A percentile compares a stretch with the other conserved stretches of the same genome.
These are phyloP conservation scores for Cercospora nicotianae DNA, from an alignment of 2,329 filamentous ascomycete species.

Conservation along the genomic window DNA sequence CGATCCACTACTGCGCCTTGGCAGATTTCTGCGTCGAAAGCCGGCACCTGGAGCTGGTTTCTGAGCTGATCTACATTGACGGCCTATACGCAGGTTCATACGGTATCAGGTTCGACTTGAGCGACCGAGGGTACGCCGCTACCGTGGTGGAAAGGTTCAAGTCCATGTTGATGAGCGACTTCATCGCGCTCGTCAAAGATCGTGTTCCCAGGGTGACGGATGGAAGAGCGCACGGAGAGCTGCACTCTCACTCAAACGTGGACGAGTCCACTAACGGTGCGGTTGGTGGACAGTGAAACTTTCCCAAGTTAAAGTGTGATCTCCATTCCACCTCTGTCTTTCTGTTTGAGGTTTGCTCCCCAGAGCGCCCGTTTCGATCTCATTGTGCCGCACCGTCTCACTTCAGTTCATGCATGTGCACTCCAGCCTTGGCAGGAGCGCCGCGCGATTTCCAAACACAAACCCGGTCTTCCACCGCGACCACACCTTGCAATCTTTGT, in stretches of 20 bases:
- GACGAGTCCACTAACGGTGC: too few relatives aligned
- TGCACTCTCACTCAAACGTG: too few relatives aligned
- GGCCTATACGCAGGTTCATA: too few relatives aligned
- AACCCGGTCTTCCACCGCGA: neutral
- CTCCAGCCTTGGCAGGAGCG: neutral
- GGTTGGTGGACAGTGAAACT: too few relatives aligned
- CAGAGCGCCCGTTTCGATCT: neutral
- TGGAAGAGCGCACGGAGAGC: too few relatives aligned
- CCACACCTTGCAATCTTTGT: too few relatives aligned
- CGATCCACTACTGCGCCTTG: neutral
- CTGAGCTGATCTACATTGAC: neutral
- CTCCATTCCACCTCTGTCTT: neutral
- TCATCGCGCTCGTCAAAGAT: too few relatives aligned
- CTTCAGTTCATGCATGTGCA: neutral
- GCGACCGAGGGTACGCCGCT: too few relatives aligned
- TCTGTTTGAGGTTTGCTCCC: neutral
- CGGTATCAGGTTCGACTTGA: too few relatives aligned
- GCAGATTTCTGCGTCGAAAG: neutral
- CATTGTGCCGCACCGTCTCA: neutral
- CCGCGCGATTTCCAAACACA: neutral
- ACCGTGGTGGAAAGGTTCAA: too few relatives aligned
- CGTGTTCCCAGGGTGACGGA: too few relatives aligned
- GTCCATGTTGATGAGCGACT: too few relatives aligned
- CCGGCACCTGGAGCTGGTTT: neutral
- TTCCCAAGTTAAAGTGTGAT: neutral